Conservation (phyloP, 177 flowering plant genomes). For the Tripterygium wilfordii region DNA sequence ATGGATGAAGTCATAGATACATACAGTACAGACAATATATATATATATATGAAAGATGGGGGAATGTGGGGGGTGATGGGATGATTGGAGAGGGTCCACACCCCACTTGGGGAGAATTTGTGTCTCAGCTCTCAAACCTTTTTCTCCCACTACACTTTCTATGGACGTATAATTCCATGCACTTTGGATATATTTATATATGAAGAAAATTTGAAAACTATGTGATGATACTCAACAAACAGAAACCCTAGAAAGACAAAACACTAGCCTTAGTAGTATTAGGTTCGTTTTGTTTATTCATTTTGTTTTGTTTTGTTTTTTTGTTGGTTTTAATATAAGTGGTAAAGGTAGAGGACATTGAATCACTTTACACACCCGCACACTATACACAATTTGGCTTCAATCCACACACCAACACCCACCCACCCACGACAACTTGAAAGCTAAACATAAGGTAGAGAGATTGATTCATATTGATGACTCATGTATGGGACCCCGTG, state of each 20-base stretch:
- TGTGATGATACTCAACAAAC: too few relatives aligned
- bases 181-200: conserved; percentile 4
- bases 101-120: conserved; percentile 10
- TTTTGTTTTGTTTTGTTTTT: too few relatives aligned
- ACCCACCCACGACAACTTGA: too few relatives aligned
- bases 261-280: conserved; percentile 4
- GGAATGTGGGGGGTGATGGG: not conserved
- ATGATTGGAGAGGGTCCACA: conserved; percentile 2
- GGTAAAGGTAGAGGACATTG: conserved; percentile 16
- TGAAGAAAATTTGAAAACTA: conserved; percentile 10
- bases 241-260: conserved; percentile 21
- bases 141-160: not conserved
- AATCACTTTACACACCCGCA: conserved; percentile 23
- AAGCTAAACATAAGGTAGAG: too few relatives aligned
- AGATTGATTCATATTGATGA: too few relatives aligned
- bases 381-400: too few relatives aligned
- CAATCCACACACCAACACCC: conserved; percentile 21
- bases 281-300: too few relatives aligned
- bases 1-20: not conserved
- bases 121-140: conserved; percentile 13
- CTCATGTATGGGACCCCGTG: conserved; percentile 24
- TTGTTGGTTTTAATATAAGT: too few relatives aligned
- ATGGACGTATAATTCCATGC: not conserved
- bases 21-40: not conserved
- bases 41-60: not conserved